Conservation (phyloP, 2,329 filamentous ascomycete species). For the Colletotrichum cereale region DNA sequence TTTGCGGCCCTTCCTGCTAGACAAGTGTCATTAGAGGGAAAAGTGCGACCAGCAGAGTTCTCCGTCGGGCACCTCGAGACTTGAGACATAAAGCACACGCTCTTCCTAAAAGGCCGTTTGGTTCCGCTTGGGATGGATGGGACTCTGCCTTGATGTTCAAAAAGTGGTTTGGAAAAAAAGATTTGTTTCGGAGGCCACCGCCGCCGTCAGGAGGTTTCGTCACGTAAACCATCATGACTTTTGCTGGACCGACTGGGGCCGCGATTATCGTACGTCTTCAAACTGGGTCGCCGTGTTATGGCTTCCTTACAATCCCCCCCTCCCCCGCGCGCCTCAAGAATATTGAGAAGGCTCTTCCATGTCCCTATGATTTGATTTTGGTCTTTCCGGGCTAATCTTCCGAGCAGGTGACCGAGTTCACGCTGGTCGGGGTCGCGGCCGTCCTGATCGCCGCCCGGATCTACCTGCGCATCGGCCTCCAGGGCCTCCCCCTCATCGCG, state of each 20-base stretch:
- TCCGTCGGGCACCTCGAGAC: neutral
- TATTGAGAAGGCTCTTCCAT: no score
- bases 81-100: neutral
- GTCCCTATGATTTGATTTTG: no score
- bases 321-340: no score
- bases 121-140: neutral
- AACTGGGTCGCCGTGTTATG: no score
- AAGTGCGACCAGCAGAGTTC: no score
- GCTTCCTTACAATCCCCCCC: no score
- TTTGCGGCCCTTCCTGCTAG: neutral
- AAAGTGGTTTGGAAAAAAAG: neutral
- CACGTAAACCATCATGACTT: neutral
- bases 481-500: neutral
- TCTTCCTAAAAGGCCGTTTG: neutral
- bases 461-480: slow-evolving; percentile 5
- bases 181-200: no score
- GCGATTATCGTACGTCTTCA: neutral
- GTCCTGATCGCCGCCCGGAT: neutral
- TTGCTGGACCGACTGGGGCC: neutral
- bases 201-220: neutral
- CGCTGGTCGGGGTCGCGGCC: neutral
- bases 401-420: neutral
- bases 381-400: neutral
- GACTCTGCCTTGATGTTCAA: neutral
- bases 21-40: neutral